Evolutionary conservation across 495 filamentous ascomycete species (phyloP), one percentile per base, ranked within the genome.

Genomic region (Penicillium alfredii): DNA sequence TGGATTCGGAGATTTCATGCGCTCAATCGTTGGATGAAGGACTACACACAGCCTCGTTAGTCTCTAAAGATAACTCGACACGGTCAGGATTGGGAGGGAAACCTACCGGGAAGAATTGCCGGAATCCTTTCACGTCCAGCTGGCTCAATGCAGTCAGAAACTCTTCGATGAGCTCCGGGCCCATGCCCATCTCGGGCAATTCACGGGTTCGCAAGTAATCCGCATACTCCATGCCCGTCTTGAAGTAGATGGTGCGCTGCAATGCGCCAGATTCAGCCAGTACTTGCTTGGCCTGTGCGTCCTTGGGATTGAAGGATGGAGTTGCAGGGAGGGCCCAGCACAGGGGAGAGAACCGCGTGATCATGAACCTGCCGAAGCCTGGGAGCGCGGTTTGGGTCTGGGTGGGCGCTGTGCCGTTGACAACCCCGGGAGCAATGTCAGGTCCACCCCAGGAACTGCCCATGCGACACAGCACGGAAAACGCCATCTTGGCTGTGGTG

Each of bases 361-460:
- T 84, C 65, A 93, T 84, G 63, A 90, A 93, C 24, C 74, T 74
- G 42, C 93, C 87, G 55, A 99, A 97, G n/a, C 92, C 93, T 12
- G 87, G 82, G 17, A 99, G 77, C 19, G 64, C 64, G 2, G 73
- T 64, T 25, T 72, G 65, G 14, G 70, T 49, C 26, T 72, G 65
- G 14, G 70, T 49, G 8, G 53, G 40, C 20, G 58, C 38, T 17
- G 51, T 33, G 20, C 61, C 61, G 35, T 63, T 69, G 9, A 70
- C 46, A 4, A 73, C 70, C 23, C 73, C 74, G 8, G 68, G 76
- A 7, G 73, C 73, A 17, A 86, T 64, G 51, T 86, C 86, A 8
- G 83, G 86, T 6, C 82, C 92, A 38, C 84, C 90, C 92, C 88
- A 96, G 33, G 77, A 80, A 38, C 64, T 63, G 22, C 71, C 80